These are phyloP conservation scores for Parasitella parasitica DNA, from an alignment of 371 early-diverging fungal species.

Conservation along the genomic window DNA sequence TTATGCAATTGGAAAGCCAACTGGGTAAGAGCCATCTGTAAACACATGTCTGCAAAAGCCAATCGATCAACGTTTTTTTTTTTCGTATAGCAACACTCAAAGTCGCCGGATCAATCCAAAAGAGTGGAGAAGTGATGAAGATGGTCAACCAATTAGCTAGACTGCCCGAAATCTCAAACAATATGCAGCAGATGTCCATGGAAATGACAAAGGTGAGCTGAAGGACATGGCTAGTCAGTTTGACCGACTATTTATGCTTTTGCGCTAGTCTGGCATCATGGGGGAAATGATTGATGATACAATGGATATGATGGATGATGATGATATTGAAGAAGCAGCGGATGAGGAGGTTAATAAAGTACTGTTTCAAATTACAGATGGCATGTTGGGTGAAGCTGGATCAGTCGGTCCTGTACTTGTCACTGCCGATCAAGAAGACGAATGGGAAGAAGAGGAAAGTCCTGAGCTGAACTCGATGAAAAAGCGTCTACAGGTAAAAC, in stretches of 20 bases:
- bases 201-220: constrained; percentile 93
- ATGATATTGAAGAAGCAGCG: constrained; percentile 92
- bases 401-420: constrained; percentile 55
- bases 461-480: constrained; percentile 84
- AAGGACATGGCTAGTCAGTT: too few species aligned
- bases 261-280: constrained; percentile 82
- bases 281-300: constrained; percentile 95
- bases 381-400: constrained; percentile 74
- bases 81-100: constrained; percentile 76
- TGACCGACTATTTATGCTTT: too few species aligned
- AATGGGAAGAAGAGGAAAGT: constrained; percentile 67
- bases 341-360: constrained; percentile 93
- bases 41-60: neutral
- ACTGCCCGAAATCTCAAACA: constrained; percentile 79
- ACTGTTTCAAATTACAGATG: constrained; percentile 86
- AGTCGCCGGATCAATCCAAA: constrained; percentile 86
- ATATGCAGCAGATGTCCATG: constrained; percentile 89
- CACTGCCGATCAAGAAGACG: constrained; percentile 48
- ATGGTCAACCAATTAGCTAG: constrained; percentile 81
- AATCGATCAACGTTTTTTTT: neutral
- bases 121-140: constrained; percentile 90
- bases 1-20: constrained; percentile 90
- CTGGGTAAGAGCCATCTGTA: constrained; percentile 51
- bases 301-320: constrained; percentile 85
- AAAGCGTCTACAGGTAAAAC: constrained; percentile 76